Base-by-base conservation (phyloP, 1,284 basidiomycete species). In the Cutaneotrichosporon mucoides region DNA sequence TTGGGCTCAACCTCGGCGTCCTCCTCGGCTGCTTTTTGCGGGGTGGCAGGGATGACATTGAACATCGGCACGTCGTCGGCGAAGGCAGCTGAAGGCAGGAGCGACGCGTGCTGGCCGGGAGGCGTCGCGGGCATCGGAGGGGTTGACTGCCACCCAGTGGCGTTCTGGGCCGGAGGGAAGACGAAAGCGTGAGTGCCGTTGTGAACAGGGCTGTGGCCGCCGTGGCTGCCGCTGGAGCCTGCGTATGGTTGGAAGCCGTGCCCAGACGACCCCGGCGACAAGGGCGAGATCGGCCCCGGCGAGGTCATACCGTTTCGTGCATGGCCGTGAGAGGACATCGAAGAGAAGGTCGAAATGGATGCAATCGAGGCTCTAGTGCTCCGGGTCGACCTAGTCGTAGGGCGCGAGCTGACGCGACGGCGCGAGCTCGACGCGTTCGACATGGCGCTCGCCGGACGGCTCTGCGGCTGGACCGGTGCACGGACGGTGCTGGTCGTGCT, bases 1-100 rank as follows among this genome's bases (percentile, higher is more conserved):
- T 44, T 12, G 10, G 44, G 43, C 35, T 54, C 43, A 35, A 45
- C 53, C 4, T 24, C 44, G 35, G 53, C 43, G 13, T 42, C 36
- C 36, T 46, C 53, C 42, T 75, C 70, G 5, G 52, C 53, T 13
- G 52, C 54, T 6, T 71, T 60, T 24, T 24, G 24, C 1, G 75
- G 75, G 5, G 75, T 76, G 4, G 75, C 73, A n/a, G 75, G 75
- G 38, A 76, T 76, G 61, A 76, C 68, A 45, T 76, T 76, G 59
- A 76, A 61, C 55, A 50, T 45, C 16, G 56, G 60, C 36, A 45
- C 37, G 24, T 41, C 53, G 37, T 55, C 53, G 24, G 11, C 53
- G 2, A 38, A n/a, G 11, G 37, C 38, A 2, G 24, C 24, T 24
- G 24, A 24, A 24, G 24, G 24, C 2, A 24, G 24, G 24, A 24